These are phyloP conservation scores for Coriolopsis trogii DNA, from an alignment of 1,284 basidiomycete species.

Conservation along the genomic window DNA sequence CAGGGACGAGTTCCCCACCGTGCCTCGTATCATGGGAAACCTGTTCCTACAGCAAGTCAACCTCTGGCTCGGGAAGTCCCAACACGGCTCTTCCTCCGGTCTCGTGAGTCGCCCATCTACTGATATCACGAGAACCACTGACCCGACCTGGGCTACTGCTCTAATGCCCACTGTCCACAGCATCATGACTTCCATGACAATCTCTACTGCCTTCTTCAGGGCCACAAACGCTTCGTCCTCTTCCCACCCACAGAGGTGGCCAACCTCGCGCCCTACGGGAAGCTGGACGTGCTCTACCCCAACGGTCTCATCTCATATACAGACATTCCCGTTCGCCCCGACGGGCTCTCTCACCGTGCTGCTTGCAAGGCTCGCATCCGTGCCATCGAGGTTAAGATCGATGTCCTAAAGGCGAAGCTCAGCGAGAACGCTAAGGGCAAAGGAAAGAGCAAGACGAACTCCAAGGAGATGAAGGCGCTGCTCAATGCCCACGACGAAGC, in stretches of 20 bases:
- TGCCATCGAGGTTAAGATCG: constrained; percentile 31
- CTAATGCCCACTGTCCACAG: constrained; percentile 11
- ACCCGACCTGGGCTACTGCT: not conserved
- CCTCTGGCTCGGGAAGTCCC: constrained; percentile 36
- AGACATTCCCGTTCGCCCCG: constrained; percentile 32
- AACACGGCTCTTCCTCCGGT: constrained; percentile 35
- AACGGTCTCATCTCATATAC: constrained; percentile 37
- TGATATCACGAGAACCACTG: not conserved
- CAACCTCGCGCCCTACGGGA: constrained; percentile 34
- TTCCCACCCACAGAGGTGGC: constrained; percentile 32
- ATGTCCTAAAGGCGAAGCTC: constrained; percentile 22
- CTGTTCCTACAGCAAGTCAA: constrained; percentile 38
- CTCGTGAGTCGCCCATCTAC: constrained; percentile 25
- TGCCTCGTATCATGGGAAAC: constrained; percentile 36
- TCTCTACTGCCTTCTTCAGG: constrained; percentile 36
- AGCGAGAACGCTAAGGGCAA: too few relatives aligned
- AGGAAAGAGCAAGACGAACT: constrained; percentile 25
- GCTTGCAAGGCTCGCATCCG: constrained; percentile 31
- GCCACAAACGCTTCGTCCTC: constrained; percentile 38
- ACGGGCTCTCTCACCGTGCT: constrained; percentile 32
- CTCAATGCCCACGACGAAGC: constrained; percentile 30
- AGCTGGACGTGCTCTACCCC: constrained; percentile 27
- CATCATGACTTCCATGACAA: constrained; percentile 42
- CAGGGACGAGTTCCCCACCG: constrained; percentile 32
- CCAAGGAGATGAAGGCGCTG: constrained; percentile 27